Base-by-base conservation (phyloP, 2,329 filamentous ascomycete species). In the Diplodia mutila region DNA sequence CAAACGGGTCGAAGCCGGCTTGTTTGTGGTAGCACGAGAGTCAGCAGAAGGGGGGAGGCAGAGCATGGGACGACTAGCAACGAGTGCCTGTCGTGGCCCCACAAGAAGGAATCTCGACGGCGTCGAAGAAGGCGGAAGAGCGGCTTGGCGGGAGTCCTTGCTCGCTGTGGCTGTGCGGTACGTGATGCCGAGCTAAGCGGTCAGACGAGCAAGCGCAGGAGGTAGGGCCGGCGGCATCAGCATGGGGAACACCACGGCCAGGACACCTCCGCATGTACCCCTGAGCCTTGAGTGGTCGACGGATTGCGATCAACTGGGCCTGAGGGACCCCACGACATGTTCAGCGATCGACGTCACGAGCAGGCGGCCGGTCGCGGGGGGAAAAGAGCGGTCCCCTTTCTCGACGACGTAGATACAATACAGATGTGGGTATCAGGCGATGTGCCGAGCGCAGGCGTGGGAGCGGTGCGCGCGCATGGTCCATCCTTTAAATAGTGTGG, bases 291-390 rank as follows among this genome's bases (percentile, higher is more conserved):
- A 54, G 12, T 48, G 39, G 12, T 32, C n/a, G 25, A 25, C 25
- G 39, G 42, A 63, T 63, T 63, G 59, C 46, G 59, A 52, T 63
- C 59, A 63, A 63, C 59, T 63, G n/a, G 59, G 27, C 25, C 59
- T 23, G n/a, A 37, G 49, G 21, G 23, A 25, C 57, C 57, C 39
- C 59, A n/a, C 21, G 21, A 21, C 21, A 42, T 49, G 16, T 21
- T 46, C 59, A 29, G 16, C 16, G 59, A 63, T 63, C 59, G 59
- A 63, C 59, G 59, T 63, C 59, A 51, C 21, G 21, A 37, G 42
- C 46, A 37, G 12, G n/a, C 57, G 12, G 54, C 34, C 7, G 25
- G 21, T 34, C 18, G 57, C 42, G 39, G 42, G 42, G 57, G 12
- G 18, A 18, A 51, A 51, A n/a, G 46, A 46, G 39, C 42, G n/a